Percentiles rank a stretch among this genome's conserved stretches.
Evolutionary conservation across 1,284 basidiomycete species (phyloP).

Genomic region (Mycosarcoma mackinlayi): DNA sequence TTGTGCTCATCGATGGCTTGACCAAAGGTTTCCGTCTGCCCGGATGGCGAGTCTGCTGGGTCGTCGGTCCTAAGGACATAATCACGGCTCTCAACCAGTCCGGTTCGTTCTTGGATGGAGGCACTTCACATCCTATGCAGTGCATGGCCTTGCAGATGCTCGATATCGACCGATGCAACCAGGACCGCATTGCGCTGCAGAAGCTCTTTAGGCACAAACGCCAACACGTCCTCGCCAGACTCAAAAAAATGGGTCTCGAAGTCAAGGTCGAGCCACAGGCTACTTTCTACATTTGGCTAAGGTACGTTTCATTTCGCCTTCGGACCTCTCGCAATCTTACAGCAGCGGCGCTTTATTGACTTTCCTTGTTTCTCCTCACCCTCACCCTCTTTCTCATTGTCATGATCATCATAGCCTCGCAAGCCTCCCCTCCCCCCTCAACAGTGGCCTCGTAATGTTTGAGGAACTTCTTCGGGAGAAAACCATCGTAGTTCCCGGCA

Average conservation of each 20-base stretch:
- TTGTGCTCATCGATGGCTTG: slow-evolving; percentile 88
- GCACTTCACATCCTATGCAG: slow-evolving; percentile 57
- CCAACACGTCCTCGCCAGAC: slow-evolving; percentile 85
- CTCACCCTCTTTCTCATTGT: not conserved
- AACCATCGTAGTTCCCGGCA: slow-evolving; percentile 83
- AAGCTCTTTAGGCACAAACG: slow-evolving; percentile 87
- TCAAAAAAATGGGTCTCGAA: slow-evolving; percentile 74
- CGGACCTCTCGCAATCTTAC: not conserved
- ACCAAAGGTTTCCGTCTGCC: slow-evolving; percentile 78
- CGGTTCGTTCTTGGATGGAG: slow-evolving; percentile 58
- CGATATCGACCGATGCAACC: slow-evolving; percentile 73
- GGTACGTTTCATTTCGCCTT: not conserved
- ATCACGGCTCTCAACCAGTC: slow-evolving; percentile 56
- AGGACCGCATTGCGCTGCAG: slow-evolving; percentile 75
- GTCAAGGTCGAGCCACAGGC: slow-evolving; percentile 64
- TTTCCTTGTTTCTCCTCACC: too few species aligned
- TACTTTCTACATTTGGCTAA: slow-evolving; percentile 84
- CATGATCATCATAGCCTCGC: slow-evolving; percentile 70
- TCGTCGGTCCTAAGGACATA: slow-evolving; percentile 73
- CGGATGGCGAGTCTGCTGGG: slow-evolving; percentile 79
- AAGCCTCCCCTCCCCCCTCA: slow-evolving; percentile 79
- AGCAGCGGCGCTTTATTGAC: too few species aligned
- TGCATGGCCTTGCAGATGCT: slow-evolving; percentile 59
- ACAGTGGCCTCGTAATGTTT: slow-evolving; percentile 92
- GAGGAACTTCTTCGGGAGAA: slow-evolving; percentile 91